Evolutionary conservation across 164 flowering plant genomes (phyloP).

Genomic region (Vitis rupestris): DNA sequence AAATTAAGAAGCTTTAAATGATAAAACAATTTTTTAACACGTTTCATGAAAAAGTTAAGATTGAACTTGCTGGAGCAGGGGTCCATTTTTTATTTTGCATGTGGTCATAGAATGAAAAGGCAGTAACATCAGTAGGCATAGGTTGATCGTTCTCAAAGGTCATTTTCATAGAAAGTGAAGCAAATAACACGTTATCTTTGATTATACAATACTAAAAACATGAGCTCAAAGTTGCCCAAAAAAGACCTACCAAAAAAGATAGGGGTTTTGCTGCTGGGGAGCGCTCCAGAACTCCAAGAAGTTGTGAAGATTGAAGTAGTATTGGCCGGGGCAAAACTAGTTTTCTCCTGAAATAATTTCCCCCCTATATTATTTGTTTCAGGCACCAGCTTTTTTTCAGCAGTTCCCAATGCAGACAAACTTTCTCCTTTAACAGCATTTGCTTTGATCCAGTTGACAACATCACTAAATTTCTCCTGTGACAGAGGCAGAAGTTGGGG

Average conservation of each 20-base stretch:
- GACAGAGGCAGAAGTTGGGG: slow-evolving; percentile 3
- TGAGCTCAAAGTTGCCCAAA: neutral
- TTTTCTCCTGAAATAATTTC: slow-evolving; percentile 30
- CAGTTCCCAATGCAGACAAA: slow-evolving; percentile 18
- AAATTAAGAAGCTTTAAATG: too few relatives aligned
- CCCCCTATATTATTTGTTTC: slow-evolving; percentile 36
- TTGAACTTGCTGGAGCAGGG: too few relatives aligned
- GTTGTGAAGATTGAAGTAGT: slow-evolving; percentile 35
- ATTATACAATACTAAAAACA: neutral
- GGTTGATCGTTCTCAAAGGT: too few relatives aligned
- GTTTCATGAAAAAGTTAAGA: too few relatives aligned
- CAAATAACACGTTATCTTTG: neutral
- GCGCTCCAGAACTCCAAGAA: slow-evolving; percentile 48
- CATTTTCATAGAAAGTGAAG: neutral
- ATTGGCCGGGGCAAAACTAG: slow-evolving; percentile 28
- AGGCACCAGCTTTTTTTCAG: slow-evolving; percentile 35
- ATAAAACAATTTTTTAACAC: too few relatives aligned
- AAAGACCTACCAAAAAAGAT: slow-evolving; percentile 51
- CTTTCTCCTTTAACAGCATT: slow-evolving; percentile 53
- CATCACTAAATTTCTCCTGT: slow-evolving; percentile 87
- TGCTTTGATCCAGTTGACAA: slow-evolving; percentile 84
- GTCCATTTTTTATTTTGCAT: too few relatives aligned
- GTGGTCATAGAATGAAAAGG: too few relatives aligned
- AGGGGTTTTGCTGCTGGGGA: slow-evolving; percentile 35
- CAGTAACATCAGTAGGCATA: too few relatives aligned